These are phyloP conservation scores for Phlebiopsis gigantea DNA, from an alignment of 768 basidiomycete genomes.

Conservation along the genomic window DNA sequence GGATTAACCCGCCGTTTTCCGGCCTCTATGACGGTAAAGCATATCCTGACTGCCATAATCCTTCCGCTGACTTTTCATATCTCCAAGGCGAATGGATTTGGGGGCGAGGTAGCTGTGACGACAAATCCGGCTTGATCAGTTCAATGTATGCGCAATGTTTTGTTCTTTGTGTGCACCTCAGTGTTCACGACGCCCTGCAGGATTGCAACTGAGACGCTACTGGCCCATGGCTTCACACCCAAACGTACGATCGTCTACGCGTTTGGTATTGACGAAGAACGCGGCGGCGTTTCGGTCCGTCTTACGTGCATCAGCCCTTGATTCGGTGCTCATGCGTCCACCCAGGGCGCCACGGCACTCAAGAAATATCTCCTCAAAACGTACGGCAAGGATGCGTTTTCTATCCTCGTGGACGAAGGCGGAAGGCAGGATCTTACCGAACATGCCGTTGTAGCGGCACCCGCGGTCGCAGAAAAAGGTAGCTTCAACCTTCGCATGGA, in stretches of 20 bases:
- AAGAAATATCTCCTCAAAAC: constrained; percentile 42
- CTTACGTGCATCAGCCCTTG: no score
- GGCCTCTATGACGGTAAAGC: constrained; percentile 35
- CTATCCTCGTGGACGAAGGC: constrained; percentile 86
- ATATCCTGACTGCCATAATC: background rate
- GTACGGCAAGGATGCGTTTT: constrained; percentile 70
- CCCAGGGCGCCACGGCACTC: constrained; percentile 51
- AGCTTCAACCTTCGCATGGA: constrained; percentile 57
- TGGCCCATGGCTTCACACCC: constrained; percentile 42
- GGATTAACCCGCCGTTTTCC: constrained; percentile 46
- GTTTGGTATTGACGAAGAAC: constrained; percentile 50
- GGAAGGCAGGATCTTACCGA: constrained; percentile 49
- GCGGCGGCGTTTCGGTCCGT: constrained; percentile 21
- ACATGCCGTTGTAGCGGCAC: constrained; percentile 53
- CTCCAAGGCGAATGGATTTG: constrained; percentile 25
- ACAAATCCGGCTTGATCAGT: constrained; percentile 30
- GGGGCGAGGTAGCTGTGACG: constrained; percentile 31
- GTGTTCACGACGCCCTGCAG: constrained; percentile 11
- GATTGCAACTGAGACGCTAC: constrained; percentile 40
- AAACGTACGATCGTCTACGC: constrained; percentile 34
- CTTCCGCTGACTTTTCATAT: background rate
- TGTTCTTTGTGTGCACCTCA: background rate
- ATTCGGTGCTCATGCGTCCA: no score
- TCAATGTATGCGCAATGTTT: constrained; percentile 22
- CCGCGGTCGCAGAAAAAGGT: constrained; percentile 73